Conservation (phyloP, 371 early-diverging fungal species). For the Mortierella sp. region DNA sequence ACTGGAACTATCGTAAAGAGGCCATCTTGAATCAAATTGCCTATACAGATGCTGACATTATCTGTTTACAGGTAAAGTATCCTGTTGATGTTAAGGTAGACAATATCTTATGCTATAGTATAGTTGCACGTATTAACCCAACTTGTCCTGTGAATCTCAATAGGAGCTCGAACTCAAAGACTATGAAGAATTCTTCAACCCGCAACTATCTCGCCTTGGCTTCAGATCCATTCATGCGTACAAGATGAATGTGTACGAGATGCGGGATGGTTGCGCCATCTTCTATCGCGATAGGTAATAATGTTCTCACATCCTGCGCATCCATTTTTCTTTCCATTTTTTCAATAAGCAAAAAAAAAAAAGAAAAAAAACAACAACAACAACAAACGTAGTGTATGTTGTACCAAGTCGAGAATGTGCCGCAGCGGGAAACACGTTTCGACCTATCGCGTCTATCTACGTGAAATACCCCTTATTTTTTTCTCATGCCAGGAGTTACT, state of each 20-base stretch:
- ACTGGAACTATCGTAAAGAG: constrained; percentile 54
- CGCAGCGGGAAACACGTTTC: constrained; percentile 32
- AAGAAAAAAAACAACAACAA: background rate
- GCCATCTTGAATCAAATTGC: constrained; percentile 53
- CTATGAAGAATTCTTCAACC: constrained; percentile 49
- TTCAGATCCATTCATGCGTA: constrained; percentile 54
- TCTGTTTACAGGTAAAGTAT: constrained; percentile 45
- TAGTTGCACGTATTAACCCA: background rate
- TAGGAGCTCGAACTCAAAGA: constrained; percentile 54
- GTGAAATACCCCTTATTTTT: background rate
- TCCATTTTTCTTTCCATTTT: background rate
- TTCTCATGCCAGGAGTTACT: constrained; percentile 15
- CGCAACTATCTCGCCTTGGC: constrained; percentile 48
- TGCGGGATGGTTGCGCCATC: constrained; percentile 58
- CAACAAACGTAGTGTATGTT: background rate
- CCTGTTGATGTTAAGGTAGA: too few relatives aligned
- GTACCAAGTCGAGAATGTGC: background rate
- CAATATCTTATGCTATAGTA: background rate
- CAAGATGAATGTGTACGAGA: constrained; percentile 56
- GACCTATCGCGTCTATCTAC: constrained; percentile 10
- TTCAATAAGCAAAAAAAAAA: background rate
- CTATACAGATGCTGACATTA: constrained; percentile 46
- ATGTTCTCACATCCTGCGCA: background rate
- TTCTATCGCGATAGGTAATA: constrained; percentile 57
- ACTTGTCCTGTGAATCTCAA: background rate